Evolutionary conservation across 169 alveolate genomes (phyloP).

Genomic region (Cryptosporidium ryanae): DNA sequence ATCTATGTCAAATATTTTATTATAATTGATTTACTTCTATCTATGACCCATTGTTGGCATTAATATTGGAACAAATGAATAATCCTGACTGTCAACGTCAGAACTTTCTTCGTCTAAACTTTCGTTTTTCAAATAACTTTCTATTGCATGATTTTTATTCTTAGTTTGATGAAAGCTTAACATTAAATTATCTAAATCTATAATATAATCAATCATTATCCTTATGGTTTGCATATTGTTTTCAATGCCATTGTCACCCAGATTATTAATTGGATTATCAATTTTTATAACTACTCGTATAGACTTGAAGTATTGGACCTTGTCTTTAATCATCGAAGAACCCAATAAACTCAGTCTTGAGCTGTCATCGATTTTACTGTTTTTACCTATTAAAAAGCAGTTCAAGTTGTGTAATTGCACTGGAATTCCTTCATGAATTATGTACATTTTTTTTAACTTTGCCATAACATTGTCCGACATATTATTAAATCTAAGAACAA

Average conservation of each 20-base stretch:
- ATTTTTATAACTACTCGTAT: conserved; percentile 65
- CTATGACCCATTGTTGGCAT: conserved; percentile 74
- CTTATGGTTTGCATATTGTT: neutral
- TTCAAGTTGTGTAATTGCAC: conserved; percentile 54
- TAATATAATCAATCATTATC: conserved; percentile 24
- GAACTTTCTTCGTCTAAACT: conserved; percentile 25
- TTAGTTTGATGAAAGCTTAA: neutral
- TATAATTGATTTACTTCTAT: conserved; percentile 2
- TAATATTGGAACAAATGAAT: conserved; percentile 34
- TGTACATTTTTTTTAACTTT: conserved; percentile 60
- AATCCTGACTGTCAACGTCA: conserved; percentile 22
- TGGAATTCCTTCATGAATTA: conserved; percentile 63
- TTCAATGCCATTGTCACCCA: neutral
- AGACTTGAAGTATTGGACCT: conserved; percentile 32
- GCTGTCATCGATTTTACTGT: conserved; percentile 14
- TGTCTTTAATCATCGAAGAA: conserved; percentile 41
- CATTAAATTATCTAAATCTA: conserved; percentile 15
- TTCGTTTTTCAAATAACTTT: neutral
- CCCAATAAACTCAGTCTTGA: conserved; percentile 37
- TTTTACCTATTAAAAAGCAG: conserved; percentile 53
- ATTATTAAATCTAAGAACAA: conserved; percentile 61
- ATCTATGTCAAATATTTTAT: neutral
- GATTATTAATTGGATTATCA: conserved; percentile 8
- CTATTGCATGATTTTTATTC: neutral
- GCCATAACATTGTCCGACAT: conserved; percentile 17